A percentile compares a stretch with the other conserved stretches of the same genome.
Evolutionary conservation across 129 eudicot species (phyloP).

Genomic region (Ambrosia trifida): DNA sequence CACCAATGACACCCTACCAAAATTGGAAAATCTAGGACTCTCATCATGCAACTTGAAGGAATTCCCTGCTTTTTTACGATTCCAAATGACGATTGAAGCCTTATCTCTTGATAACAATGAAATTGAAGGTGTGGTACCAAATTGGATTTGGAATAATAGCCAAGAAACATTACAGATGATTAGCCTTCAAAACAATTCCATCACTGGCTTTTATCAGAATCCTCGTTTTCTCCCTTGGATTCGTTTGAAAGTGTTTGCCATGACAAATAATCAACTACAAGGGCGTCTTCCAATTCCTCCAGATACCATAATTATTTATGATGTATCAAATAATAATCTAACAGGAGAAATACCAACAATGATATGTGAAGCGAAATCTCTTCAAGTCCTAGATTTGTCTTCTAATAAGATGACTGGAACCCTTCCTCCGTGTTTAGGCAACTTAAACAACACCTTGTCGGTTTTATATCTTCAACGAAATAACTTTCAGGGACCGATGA

Average conservation of each 20-base stretch:
- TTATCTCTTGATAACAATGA: neutral
- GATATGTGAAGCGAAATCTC: conserved; percentile 6
- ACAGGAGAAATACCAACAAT: conserved; percentile 8
- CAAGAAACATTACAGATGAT: neutral
- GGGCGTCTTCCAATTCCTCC: conserved; percentile 20
- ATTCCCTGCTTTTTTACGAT: conserved; percentile 9
- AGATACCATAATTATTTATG: neutral
- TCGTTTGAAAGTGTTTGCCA: neutral
- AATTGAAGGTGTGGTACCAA: conserved; percentile 9
- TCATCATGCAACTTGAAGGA: conserved; percentile 18
- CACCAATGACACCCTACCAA: neutral
- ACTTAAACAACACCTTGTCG: neutral
- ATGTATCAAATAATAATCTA: neutral
- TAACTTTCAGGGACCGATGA: conserved; percentile 9
- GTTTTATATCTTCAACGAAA: conserved; percentile 6
- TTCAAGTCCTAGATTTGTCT: conserved; percentile 15
- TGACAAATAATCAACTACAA: neutral
- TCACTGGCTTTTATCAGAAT: conserved; percentile 3
- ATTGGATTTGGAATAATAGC: conserved; percentile 2
- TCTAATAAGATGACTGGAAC: conserved; percentile 25
- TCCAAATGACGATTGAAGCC: neutral
- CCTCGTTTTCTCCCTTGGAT: conserved; percentile 3
- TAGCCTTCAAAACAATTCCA: neutral
- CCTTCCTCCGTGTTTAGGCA: conserved; percentile 23
- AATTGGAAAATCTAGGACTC: neutral